Conservation (phyloP, 768 basidiomycete genomes). For the Suillus subaureus region DNA sequence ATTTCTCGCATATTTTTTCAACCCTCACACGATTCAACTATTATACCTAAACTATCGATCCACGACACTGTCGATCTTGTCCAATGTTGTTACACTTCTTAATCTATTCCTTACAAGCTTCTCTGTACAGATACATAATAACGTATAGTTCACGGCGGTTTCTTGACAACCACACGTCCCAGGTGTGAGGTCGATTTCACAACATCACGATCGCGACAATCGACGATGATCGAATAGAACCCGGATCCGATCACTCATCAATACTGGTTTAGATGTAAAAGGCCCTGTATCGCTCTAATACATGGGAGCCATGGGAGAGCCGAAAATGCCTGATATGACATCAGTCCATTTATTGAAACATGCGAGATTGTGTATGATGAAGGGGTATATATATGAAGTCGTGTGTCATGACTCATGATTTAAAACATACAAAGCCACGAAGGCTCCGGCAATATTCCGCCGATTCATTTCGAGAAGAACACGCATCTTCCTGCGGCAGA, state of each 20-base stretch:
- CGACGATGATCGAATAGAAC: background rate
- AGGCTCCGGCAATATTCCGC: conserved; percentile 42
- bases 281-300: background rate
- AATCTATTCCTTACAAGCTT: background rate
- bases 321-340: background rate
- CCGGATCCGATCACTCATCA: background rate
- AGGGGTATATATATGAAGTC: background rate
- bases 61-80: background rate
- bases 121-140: background rate
- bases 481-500: conserved; percentile 17
- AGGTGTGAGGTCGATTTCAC: background rate
- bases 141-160: background rate
- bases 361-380: background rate
- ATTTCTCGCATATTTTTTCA: background rate
- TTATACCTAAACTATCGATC: background rate
- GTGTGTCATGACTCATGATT: conserved; percentile 25
- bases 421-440: conserved; percentile 58
- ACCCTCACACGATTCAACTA: background rate
- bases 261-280: background rate
- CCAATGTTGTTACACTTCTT: background rate
- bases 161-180: background rate
- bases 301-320: no score
- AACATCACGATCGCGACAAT: background rate
- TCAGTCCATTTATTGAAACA: background rate
- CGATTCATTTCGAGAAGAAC: conserved; percentile 22